A percentile compares a stretch with the other conserved stretches of the same genome.
phyloP scores from a whole-genome alignment of 495 filamentous ascomycete species.

The Penicillium angulare region DNA sequence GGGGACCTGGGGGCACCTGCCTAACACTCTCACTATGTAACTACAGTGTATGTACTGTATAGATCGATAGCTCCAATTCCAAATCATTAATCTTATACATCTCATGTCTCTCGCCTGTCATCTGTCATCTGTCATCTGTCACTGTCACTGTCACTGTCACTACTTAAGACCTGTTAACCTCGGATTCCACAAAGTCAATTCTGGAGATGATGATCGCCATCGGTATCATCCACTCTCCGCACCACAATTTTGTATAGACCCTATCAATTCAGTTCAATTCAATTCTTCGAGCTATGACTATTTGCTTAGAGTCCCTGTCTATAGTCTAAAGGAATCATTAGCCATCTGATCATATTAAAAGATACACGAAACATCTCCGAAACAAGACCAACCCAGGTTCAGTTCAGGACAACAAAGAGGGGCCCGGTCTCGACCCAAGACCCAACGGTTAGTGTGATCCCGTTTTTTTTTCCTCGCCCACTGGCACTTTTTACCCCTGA shows the following conservation, averaged over 20 bases:
- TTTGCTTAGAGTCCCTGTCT: too few relatives aligned
- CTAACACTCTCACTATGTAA: too few relatives aligned
- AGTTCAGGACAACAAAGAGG: constrained; percentile 4
- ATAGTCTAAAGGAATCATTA: too few relatives aligned
- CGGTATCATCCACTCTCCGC: constrained; percentile 24
- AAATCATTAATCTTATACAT: neutral
- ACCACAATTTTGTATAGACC: neutral
- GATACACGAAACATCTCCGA: too few relatives aligned
- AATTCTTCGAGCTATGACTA: too few relatives aligned
- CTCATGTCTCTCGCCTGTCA: neutral
- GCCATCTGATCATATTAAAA: too few relatives aligned
- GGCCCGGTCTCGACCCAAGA: neutral
- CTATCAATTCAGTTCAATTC: too few relatives aligned
- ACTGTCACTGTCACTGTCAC: neutral
- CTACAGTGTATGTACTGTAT: too few relatives aligned
- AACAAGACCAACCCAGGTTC: too few relatives aligned
- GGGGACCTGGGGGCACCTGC: too few relatives aligned
- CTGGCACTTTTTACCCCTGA: constrained; percentile 8
- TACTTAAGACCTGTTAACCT: neutral
- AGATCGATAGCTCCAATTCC: neutral
- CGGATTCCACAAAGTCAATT: constrained; percentile 12
- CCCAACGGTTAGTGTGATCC: constrained; percentile 2
- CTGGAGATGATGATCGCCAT: constrained; percentile 24
- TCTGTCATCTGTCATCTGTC: neutral
- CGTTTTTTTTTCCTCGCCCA: constrained; percentile 1